Evolutionary conservation across 306 rosid species (phyloP).

Genomic region (Vigna reflexopilosa): DNA sequence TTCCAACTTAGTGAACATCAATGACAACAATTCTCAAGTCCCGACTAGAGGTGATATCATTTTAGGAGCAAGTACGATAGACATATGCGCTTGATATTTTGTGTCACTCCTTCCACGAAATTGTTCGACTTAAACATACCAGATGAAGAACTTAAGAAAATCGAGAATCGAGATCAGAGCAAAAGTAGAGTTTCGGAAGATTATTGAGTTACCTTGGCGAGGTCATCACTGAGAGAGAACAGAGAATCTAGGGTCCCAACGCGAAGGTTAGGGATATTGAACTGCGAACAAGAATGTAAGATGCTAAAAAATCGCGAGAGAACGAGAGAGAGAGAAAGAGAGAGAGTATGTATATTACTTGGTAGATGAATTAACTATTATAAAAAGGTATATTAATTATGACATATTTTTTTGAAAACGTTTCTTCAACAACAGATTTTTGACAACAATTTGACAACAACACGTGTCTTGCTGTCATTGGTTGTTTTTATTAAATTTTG

Average conservation of each 20-base stretch:
- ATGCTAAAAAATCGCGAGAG: neutral
- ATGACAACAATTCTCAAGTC: no score
- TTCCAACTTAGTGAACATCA: no score
- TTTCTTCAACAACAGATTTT: no score
- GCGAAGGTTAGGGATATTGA: constrained; percentile 90
- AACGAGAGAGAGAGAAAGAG: neutral
- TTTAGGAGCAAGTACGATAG: no score
- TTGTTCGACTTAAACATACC: constrained; percentile 60
- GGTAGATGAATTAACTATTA: constrained; percentile 47
- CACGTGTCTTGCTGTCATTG: no score
- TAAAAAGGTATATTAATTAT: no score
- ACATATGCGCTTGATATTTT: constrained; percentile 73
- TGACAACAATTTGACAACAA: no score
- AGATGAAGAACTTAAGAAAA: neutral
- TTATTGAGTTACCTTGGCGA: constrained; percentile 62
- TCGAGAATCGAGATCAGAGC: neutral
- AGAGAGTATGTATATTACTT: constrained; percentile 47
- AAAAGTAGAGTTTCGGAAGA: neutral
- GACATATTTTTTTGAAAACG: no score
- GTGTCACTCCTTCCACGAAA: constrained; percentile 87
- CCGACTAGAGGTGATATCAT: no score
- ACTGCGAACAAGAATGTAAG: constrained; percentile 50
- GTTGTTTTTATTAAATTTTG: no score
- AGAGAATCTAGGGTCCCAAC: constrained; percentile 98
- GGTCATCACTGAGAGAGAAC: constrained; percentile 95